Conservation (phyloP, 148 eudicot genomes). For the Fagopyrum homotropicum region DNA sequence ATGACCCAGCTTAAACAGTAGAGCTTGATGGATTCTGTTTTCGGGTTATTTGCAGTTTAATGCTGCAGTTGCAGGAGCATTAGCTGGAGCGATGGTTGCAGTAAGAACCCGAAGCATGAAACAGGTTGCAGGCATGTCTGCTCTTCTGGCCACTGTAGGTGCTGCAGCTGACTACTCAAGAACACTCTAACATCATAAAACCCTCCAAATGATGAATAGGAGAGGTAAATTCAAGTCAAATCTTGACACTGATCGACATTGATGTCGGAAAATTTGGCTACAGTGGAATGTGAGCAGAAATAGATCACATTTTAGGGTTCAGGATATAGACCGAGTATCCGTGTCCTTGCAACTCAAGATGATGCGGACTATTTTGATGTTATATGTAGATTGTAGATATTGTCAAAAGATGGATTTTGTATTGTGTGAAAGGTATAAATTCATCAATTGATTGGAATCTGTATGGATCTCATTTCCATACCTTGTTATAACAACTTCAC, state of each 20-base stretch:
- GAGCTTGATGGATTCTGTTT: neutral
- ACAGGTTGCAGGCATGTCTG: constrained; percentile 64
- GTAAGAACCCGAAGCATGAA: constrained; percentile 61
- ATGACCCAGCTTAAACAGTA: neutral
- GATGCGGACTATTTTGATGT: neutral
- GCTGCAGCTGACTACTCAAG: constrained; percentile 53
- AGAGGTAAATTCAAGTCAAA: neutral
- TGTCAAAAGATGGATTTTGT: neutral
- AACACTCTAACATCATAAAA: constrained; percentile 23
- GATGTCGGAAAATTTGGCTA: neutral
- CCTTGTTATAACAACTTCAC: too few species aligned
- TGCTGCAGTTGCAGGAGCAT: constrained; percentile 61
- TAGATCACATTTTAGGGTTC: neutral
- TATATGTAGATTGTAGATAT: neutral
- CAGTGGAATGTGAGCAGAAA: neutral
- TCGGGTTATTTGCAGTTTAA: constrained; percentile 37
- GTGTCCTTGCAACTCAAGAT: neutral
- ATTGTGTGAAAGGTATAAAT: neutral
- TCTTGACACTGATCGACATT: neutral
- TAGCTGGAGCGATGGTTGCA: constrained; percentile 77
- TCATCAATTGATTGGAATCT: too few species aligned
- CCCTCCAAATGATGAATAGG: neutral
- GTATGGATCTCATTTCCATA: too few species aligned
- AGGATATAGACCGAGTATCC: neutral
- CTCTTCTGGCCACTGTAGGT: constrained; percentile 49